These are phyloP conservation scores for Fagus sylvatica DNA, from an alignment of 306 rosid species.

Conservation along the genomic window DNA sequence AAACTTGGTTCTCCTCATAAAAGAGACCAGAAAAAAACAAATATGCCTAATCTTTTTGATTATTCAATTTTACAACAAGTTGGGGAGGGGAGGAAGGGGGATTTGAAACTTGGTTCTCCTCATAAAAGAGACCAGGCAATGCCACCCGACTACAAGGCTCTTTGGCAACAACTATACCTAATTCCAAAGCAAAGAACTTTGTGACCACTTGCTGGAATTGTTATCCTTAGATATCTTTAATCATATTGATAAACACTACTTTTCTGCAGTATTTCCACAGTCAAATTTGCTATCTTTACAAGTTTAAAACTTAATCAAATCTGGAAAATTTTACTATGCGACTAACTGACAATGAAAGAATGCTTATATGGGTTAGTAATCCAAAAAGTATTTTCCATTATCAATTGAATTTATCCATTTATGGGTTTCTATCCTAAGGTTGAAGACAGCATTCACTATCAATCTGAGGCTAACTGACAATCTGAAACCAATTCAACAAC, in stretches of 20 bases:
- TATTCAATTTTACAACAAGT: too few relatives aligned
- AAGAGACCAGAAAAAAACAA: too few relatives aligned
- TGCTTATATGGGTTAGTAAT: neutral
- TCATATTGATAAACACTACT: neutral
- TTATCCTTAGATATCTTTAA: neutral
- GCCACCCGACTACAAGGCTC: too few relatives aligned
- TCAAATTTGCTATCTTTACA: neutral
- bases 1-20: too few relatives aligned
- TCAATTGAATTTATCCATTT: neutral
- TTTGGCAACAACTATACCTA: neutral
- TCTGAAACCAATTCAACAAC: neutral
- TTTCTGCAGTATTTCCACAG: neutral
- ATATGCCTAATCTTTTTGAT: too few relatives aligned
- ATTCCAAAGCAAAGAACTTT: constrained; percentile 1
- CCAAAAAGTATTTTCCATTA: neutral
- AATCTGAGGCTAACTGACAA: neutral
- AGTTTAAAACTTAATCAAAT: neutral
- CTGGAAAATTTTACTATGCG: neutral
- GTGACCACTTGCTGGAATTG: neutral
- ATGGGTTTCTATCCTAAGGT: neutral
- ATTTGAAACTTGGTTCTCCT: too few relatives aligned
- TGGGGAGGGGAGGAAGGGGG: too few relatives aligned
- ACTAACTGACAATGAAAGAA: neutral
- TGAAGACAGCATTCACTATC: neutral
- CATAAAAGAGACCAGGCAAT: too few relatives aligned